A percentile compares a stretch with the other conserved stretches of the same genome.
These are phyloP conservation scores for Acanthamoeba royreba DNA, from an alignment of 208 protist species.

Conservation along the genomic window DNA sequence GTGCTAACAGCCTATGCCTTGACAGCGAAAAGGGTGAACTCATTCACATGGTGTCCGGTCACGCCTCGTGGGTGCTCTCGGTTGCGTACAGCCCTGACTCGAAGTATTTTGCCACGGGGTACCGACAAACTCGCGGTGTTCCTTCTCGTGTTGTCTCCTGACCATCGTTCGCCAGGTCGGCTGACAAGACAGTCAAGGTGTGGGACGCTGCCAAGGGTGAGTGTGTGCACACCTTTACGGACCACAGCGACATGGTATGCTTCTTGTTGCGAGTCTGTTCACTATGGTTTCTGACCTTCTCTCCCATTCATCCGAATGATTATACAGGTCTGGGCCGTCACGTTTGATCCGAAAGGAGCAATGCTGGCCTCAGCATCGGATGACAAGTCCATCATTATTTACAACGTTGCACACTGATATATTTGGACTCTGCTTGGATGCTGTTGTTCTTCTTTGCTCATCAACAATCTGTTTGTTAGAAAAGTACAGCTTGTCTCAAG, in stretches of 20 bases:
- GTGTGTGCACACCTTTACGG: constrained; percentile 24
- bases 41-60: constrained; percentile 1
- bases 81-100: constrained; percentile 30
- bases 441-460: too few species aligned
- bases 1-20: neutral
- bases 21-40: neutral
- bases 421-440: too few species aligned
- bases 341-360: neutral
- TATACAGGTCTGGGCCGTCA: constrained; percentile 14
- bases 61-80: neutral
- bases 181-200: constrained; percentile 30
- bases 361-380: neutral
- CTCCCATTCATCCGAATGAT: neutral
- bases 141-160: neutral
- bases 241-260: neutral
- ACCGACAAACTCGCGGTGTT: neutral
- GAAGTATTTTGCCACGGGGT: too few species aligned
- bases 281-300: neutral
- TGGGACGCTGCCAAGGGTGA: neutral
- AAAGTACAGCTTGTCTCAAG: too few species aligned
- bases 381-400: constrained; percentile 4
- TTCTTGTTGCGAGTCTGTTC: neutral
- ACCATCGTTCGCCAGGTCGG: neutral
- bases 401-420: constrained; percentile 13
- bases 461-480: too few species aligned